A percentile compares a stretch with the other conserved stretches of the same genome.
phyloP scores from a whole-genome alignment of 805 yeast genomes.

The Ogataea corticis region DNA sequence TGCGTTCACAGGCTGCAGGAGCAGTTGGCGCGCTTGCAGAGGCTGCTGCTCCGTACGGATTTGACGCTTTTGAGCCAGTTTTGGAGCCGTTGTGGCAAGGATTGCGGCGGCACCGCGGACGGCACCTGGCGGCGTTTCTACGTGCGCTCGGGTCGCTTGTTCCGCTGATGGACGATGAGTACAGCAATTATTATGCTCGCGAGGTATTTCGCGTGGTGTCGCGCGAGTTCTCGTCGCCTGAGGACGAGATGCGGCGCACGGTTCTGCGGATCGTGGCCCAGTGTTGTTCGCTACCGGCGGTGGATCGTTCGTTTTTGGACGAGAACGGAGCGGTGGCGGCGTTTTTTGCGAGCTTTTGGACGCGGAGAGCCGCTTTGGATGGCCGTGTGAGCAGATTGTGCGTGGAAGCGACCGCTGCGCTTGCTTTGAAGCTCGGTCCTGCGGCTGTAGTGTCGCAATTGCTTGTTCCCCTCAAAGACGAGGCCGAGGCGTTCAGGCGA shows the following conservation, averaged over 20 bases:
- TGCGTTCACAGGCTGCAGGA: slow-evolving; percentile 68
- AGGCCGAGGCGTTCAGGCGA: slow-evolving; percentile 72
- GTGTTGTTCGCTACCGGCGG: slow-evolving; percentile 61
- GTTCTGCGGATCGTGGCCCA: slow-evolving; percentile 68
- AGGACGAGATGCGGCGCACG: slow-evolving; percentile 81
- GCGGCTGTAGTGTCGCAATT: slow-evolving; percentile 58
- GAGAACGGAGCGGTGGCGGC: slow-evolving; percentile 53
- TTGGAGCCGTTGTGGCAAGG: slow-evolving; percentile 84
- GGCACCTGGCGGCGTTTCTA: slow-evolving; percentile 70
- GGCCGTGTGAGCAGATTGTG: slow-evolving; percentile 57
- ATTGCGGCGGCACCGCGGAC: slow-evolving; percentile 73
- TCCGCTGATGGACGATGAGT: slow-evolving; percentile 85
- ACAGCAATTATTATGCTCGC: slow-evolving; percentile 72
- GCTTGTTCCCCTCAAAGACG: slow-evolving; percentile 68
- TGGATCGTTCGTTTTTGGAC: slow-evolving; percentile 50
- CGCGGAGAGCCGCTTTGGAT: slow-evolving; percentile 75
- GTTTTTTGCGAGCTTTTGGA: slow-evolving; percentile 78
- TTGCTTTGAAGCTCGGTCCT: slow-evolving; percentile 70
- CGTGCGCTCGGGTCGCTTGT: slow-evolving; percentile 77
- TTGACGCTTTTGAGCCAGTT: slow-evolving; percentile 75
- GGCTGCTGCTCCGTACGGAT: slow-evolving; percentile 83
- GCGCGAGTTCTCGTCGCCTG: slow-evolving; percentile 78
- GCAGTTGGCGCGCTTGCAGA: slow-evolving; percentile 78
- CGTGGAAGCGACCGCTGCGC: slow-evolving; percentile 65
- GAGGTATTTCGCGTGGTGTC: slow-evolving; percentile 68